Percentiles rank a stretch among this genome's conserved stretches.
Evolutionary conservation across 2,329 filamentous ascomycete genomes (phyloP).

Genomic region (Daldinia sp.): DNA sequence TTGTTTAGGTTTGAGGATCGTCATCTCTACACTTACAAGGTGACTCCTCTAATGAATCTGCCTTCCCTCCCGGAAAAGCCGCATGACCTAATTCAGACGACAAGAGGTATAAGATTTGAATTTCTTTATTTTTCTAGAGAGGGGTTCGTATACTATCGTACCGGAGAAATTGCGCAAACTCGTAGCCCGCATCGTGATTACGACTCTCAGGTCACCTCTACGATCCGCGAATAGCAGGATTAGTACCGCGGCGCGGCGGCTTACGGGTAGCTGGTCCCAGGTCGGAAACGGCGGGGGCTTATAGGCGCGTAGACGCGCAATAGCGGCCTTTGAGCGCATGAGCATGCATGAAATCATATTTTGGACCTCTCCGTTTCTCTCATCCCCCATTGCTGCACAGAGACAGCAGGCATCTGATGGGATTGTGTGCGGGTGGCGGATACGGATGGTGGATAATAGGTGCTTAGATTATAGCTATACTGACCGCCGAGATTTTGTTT

Average conservation of each 20-base stretch:
- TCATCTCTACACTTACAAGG: conserved; percentile 61
- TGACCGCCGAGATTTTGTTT: conserved; percentile 66
- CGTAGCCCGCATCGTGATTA: conserved; percentile 75
- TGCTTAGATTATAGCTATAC: conserved; percentile 51
- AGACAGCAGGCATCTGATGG: conserved; percentile 12
- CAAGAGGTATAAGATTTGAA: conserved; percentile 17
- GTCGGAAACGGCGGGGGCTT: conserved; percentile 70
- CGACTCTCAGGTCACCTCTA: conserved; percentile 79
- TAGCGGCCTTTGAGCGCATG: conserved; percentile 62
- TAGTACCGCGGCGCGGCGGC: conserved; percentile 85
- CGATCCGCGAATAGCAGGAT: conserved; percentile 89
- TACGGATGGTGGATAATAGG: conserved; percentile 15
- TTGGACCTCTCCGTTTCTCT: conserved; percentile 1
- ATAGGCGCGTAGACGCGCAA: conserved; percentile 71
- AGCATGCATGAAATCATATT: conserved; percentile 46
- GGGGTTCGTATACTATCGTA: conserved; percentile 42
- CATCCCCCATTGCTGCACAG: background rate
- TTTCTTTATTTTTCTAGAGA: background rate
- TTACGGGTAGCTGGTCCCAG: conserved; percentile 71
- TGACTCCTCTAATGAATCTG: conserved; percentile 68
- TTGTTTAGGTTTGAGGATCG: background rate
- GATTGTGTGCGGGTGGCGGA: conserved; percentile 2
- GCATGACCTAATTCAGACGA: conserved; percentile 70
- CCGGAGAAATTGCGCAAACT: conserved; percentile 76
- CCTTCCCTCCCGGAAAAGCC: conserved; percentile 85